phyloP scores from a whole-genome alignment of 1,284 basidiomycete species.

The Cutaneotrichosporon daszewskae region DNA sequence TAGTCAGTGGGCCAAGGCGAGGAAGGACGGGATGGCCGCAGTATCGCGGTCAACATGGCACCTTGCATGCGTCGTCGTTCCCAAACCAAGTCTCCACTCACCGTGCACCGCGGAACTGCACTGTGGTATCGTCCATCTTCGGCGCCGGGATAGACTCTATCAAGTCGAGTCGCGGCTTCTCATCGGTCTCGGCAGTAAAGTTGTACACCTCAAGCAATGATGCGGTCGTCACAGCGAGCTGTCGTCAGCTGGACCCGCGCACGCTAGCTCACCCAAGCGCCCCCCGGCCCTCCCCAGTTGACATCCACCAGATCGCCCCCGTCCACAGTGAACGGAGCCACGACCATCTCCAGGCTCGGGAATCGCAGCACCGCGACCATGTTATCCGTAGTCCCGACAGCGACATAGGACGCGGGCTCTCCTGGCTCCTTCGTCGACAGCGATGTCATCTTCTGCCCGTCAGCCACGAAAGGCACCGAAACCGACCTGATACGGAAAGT shows the following conservation, averaged over 20 bases:
- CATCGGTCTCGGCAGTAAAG: conserved; percentile 16
- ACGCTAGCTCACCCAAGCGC: conserved; percentile 29
- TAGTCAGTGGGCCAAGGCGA: no score
- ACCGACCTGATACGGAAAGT: conserved; percentile 80
- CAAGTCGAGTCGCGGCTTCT: conserved; percentile 27
- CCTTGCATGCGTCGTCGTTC: no score
- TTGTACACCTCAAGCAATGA: conserved; percentile 29
- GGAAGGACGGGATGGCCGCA: no score
- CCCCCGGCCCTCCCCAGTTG: conserved; percentile 38
- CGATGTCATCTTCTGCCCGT: conserved; percentile 41
- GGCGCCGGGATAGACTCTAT: conserved; percentile 37
- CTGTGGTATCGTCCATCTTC: conserved; percentile 31
- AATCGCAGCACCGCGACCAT: conserved; percentile 60
- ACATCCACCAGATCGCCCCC: conserved; percentile 42
- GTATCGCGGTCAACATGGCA: no score
- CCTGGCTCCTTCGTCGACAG: conserved; percentile 24
- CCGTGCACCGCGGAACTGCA: conserved; percentile 71
- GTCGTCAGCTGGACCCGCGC: background rate
- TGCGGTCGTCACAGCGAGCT: conserved; percentile 40
- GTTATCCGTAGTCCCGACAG: conserved; percentile 44
- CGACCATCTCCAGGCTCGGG: conserved; percentile 60
- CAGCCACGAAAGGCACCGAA: background rate
- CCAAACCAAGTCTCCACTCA: no score
- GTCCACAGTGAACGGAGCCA: conserved; percentile 36
- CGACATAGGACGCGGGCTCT: conserved; percentile 21